A percentile compares a stretch with the other conserved stretches of the same genome.
These are phyloP conservation scores for Tuber brumale DNA, from an alignment of 495 filamentous ascomycete species.

Conservation along the genomic window DNA sequence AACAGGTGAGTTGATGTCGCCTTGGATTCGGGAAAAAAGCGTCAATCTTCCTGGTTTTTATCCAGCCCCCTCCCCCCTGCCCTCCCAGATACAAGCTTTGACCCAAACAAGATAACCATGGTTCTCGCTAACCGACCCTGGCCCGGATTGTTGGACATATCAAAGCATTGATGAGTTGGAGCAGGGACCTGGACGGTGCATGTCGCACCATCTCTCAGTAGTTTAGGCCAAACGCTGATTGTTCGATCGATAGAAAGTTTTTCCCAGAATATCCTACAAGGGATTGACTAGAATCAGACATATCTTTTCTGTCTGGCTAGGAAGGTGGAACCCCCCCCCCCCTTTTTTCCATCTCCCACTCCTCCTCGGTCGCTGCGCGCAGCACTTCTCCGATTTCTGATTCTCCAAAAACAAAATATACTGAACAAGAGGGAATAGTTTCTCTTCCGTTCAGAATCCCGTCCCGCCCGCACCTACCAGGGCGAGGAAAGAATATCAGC, in stretches of 20 bases:
- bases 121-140: background rate
- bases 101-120: background rate
- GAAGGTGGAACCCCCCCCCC: background rate
- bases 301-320: background rate
- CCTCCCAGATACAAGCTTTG: background rate
- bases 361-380: background rate
- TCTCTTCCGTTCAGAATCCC: background rate
- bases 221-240: background rate
- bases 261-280: background rate
- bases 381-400: background rate
- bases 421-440: background rate
- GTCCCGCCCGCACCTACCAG: background rate
- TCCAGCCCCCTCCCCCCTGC: background rate
- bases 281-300: background rate
- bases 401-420: background rate
- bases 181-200: background rate
- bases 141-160: background rate
- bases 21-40: background rate
- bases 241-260: background rate
- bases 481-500: slow-evolving; percentile 15
- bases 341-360: background rate
- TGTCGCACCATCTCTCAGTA: background rate
- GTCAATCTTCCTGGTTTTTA: background rate
- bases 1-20: background rate
- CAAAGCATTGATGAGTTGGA: background rate